These are phyloP conservation scores for Ambrosia artemisiifolia DNA, from an alignment of 129 eudicot species.

Conservation along the genomic window DNA sequence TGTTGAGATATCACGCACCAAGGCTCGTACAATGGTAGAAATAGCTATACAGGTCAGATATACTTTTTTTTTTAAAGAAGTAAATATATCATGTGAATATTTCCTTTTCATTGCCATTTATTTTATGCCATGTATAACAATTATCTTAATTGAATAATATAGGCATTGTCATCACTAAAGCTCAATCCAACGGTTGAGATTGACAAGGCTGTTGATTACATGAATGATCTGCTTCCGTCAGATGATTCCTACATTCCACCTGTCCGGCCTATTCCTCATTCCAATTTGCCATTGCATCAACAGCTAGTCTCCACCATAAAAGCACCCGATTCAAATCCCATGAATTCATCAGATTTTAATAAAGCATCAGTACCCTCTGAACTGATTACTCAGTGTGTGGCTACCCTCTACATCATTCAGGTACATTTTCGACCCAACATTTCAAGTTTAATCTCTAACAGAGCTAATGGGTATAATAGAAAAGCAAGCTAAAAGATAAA, in stretches of 20 bases:
- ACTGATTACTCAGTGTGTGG: constrained; percentile 74
- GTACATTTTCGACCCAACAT: constrained; percentile 20
- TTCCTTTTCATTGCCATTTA: neutral
- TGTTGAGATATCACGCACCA: constrained; percentile 70
- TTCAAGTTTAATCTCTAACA: neutral
- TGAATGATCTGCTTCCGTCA: constrained; percentile 45
- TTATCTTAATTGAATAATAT: constrained; percentile 4
- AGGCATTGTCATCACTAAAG: constrained; percentile 66
- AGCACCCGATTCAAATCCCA: constrained; percentile 36
- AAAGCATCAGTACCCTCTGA: constrained; percentile 61
- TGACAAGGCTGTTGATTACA: constrained; percentile 75
- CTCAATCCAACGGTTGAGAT: constrained; percentile 41
- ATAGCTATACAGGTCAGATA: constrained; percentile 73
- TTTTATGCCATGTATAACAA: constrained; percentile 6
- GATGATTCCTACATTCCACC: constrained; percentile 46
- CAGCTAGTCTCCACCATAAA: constrained; percentile 28
- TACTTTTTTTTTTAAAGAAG: neutral
- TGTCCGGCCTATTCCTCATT: constrained; percentile 21
- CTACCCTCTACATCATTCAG: constrained; percentile 82
- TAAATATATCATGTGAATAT: neutral
- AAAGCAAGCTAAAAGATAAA: constrained; percentile 1
- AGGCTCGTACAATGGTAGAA: constrained; percentile 78
- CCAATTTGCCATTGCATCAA: constrained; percentile 24
- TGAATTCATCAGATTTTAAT: constrained; percentile 30
- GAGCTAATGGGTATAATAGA: neutral